Evolutionary conservation across 805 yeast species (phyloP), one percentile per base, ranked within the genome.

Genomic region (Hanseniaspora thailandica): DNA sequence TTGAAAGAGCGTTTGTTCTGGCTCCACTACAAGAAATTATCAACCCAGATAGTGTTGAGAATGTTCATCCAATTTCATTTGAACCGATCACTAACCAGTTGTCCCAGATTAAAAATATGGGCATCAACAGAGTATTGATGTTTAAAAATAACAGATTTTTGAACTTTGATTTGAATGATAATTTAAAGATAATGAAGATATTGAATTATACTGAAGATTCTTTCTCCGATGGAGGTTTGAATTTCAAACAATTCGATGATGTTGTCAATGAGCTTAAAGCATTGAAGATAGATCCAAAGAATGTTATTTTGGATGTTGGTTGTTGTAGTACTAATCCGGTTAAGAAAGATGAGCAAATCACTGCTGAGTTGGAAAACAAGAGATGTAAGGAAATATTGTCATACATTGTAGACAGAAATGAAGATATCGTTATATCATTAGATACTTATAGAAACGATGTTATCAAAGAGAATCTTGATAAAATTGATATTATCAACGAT

Each of bases 261-360:
- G 19, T 36, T 13, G 13, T 47, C 22, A 72, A 80, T 1, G 62
- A 82, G 26, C 61, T 60, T 0, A 68, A 70, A 23, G 84, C 82
- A 0, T 63, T 67, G 39, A 74, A 85, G 73, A 73, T 78, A 5
- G 60, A 64, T 0, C 69, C 74, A 22, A 61, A 62, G 3, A 45
- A 34, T 17, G 47, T 67, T 10, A 84, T 93, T 30, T 72, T 93
- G 36, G 98, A 93, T 65, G 75, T 93, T 52, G 98, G 98, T 8
- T 98, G 98, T 1, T 86, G 87, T 55, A 86, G 96, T 1, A 93
- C 98, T 0, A 75, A 94, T 48, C 98, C 98, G 0, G 81, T 84
- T 0, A 61, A 75, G 2, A 74, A 65, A 20, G 76, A 75, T n/a
- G 89, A 78, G 53, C 46, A 43, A 20, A 43, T 43, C 4, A 7